phyloP scores from a whole-genome alignment of 1,284 basidiomycete species.

The Puccinia sorghi region DNA sequence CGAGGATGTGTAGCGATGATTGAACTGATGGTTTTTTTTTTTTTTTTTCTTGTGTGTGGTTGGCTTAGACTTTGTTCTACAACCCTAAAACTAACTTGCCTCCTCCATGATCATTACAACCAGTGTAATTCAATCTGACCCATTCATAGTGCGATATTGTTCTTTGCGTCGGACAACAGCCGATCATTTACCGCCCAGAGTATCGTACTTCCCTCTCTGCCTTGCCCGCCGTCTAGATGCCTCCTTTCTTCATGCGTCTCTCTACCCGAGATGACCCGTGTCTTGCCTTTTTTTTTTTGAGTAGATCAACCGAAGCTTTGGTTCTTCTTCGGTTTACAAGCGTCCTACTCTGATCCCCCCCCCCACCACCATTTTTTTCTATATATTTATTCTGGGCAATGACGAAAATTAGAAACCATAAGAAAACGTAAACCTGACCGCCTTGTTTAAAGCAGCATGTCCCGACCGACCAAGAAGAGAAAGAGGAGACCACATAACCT shows the following conservation, averaged over 20 bases:
- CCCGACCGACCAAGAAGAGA: neutral
- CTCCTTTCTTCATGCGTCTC: neutral
- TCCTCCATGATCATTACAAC: conserved; percentile 2
- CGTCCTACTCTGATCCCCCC: neutral
- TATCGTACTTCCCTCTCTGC: neutral
- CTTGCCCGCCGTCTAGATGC: no score
- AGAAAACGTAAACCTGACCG: conserved; percentile 24
- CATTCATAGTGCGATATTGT: neutral
- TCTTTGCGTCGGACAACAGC: neutral
- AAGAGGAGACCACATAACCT: neutral
- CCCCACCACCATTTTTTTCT: neutral
- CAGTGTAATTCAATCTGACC: conserved; percentile 20
- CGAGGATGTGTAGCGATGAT: neutral
- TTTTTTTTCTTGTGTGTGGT: neutral
- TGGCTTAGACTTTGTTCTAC: conserved; percentile 43
- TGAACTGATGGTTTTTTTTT: neutral
- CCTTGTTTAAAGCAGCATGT: neutral
- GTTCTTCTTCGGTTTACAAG: neutral
- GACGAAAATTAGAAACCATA: conserved; percentile 12
- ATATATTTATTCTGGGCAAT: conserved; percentile 1
- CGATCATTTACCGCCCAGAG: neutral
- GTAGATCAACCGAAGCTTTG: neutral
- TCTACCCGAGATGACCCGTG: neutral
- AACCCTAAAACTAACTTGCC: conserved; percentile 47
- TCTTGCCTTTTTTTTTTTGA: neutral